Evolutionary conservation across 768 basidiomycete genomes (phyloP), one percentile per base, ranked within the genome.

Genomic region (Xerocomellus amylosporus): DNA sequence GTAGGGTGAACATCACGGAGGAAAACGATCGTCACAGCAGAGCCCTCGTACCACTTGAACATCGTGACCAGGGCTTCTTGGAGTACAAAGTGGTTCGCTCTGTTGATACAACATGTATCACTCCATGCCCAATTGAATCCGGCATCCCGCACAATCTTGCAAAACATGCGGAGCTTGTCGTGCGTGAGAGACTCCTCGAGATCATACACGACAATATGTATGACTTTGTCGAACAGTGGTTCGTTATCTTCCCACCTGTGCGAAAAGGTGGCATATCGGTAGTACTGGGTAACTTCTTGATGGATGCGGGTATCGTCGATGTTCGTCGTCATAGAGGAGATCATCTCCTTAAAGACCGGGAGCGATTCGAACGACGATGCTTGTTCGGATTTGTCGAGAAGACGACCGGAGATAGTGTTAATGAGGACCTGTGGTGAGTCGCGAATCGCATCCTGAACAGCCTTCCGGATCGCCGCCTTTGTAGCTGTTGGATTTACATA

Each of bases 91-190:
- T 47, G 33, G 19, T 55, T 37, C 3, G n/a, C 5, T n/a, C 48
- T 55, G 26, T 60, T 19, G 15, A 60, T 55, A 26, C 59, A 60
- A 26, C 59, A 60, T 0, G 59, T 59, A 15, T 60, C 56, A 13
- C 51, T 49, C 58, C 58, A 59, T 1, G 51, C 51, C 58, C 55
- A 53, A 4, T 46, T 9, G 6, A 47, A 58, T 3, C 52, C 57
- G 6, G 43, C 46, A 17, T 51, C 58, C 20, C 41, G 51, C 2
- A 44, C 52, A 2, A 51, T 47, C 26, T 38, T 31, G 41, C 52
- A 54, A 37, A 60, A 59, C 24, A 13, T 34, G 30, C 12, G 44
- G 0, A 60, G 26, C n/a, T 54, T 60, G 24, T 54, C 20, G 9
- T 59, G 51, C 0, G 51, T 47, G 13, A n/a, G 51, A 14, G 53